Evolutionary conservation across 2,329 filamentous ascomycete species (phyloP), one percentile per base, ranked within the genome.

Genomic region (Claviceps africana): DNA sequence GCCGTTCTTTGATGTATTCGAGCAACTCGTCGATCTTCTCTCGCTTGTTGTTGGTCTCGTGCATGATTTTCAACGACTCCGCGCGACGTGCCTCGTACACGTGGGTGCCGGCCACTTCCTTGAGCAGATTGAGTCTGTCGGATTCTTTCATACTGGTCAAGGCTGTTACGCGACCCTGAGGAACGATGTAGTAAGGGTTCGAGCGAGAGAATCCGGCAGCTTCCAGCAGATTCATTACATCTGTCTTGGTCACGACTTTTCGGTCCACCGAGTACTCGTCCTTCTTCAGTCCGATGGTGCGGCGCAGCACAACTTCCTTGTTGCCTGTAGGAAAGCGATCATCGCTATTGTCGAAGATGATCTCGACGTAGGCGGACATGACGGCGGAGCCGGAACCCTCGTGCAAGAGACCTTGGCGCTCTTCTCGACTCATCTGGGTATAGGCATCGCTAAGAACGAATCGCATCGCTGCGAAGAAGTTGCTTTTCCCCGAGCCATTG

Each of bases 361-460:
- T 88, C 70, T 98, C 93, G 54, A 98, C 94, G 62, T 97, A 98
- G n/a, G 93, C 94, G 47, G 90, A 95, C 88, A 96, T 95, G 62
- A 98, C 91, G 17, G 93, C 93, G 3, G 91, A 95, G 37, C 93
- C 94, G 4, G 93, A 95, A 42, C 94, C 94, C 75, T 98, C 94
- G 67, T 98, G 93, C n/a, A 98, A 79, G 37, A 98, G 79, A 31
- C 88, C 89, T 69, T 95, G 89, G 55, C 93, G 88, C 74, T 98
- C 91, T 67, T 98, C 93, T 61, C 91, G 86, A 57, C 86, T 88
- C 81, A 98, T 88, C 67, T 94, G 87, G 45, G 87, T 94, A 70
- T 98, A 98, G 58, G 89, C 88, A 81, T 98, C 93, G 70, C 90
- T 93, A 56, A 98, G 83, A 46, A 97, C 94, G 71, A 98, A 98